These are phyloP conservation scores for Diversispora eburnea DNA, from an alignment of 192 early-diverging fungal genomes.

Conservation along the genomic window DNA sequence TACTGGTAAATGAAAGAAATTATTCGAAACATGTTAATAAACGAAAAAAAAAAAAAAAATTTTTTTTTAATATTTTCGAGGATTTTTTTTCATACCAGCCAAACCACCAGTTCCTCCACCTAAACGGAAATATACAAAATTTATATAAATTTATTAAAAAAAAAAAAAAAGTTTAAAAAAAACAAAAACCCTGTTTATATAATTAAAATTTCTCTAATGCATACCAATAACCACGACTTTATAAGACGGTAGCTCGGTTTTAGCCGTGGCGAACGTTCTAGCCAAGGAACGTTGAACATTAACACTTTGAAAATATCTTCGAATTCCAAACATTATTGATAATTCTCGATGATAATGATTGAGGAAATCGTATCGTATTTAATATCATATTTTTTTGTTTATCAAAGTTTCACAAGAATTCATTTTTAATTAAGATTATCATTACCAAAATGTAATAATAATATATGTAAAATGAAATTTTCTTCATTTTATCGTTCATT, in stretches of 20 bases:
- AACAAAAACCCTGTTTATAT: neutral
- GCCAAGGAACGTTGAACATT: neutral
- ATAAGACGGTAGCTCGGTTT: conserved; percentile 36
- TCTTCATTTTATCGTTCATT: neutral
- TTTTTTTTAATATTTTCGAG: neutral
- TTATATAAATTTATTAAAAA: neutral
- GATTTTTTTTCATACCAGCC: conserved; percentile 34
- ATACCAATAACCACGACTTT: conserved; percentile 53
- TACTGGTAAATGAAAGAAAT: conserved; percentile 42
- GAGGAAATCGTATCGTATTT: too few relatives aligned
- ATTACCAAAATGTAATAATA: too few relatives aligned
- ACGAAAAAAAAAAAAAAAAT: neutral
- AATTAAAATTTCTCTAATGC: neutral
- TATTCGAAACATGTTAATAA: neutral
- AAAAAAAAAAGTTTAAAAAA: neutral
- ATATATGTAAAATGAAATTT: too few relatives aligned
- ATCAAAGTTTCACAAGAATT: too few relatives aligned
- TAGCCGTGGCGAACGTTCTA: conserved; percentile 2
- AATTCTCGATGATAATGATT: too few relatives aligned
- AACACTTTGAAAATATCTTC: too few relatives aligned
- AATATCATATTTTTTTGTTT: too few relatives aligned
- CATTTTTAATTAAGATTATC: too few relatives aligned
- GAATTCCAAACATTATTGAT: too few relatives aligned
- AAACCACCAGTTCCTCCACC: conserved; percentile 57
- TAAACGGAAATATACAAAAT: conserved; percentile 16